Conservation (phyloP, 2,329 filamentous ascomycete species). For the Bipolaris bicolor region DNA sequence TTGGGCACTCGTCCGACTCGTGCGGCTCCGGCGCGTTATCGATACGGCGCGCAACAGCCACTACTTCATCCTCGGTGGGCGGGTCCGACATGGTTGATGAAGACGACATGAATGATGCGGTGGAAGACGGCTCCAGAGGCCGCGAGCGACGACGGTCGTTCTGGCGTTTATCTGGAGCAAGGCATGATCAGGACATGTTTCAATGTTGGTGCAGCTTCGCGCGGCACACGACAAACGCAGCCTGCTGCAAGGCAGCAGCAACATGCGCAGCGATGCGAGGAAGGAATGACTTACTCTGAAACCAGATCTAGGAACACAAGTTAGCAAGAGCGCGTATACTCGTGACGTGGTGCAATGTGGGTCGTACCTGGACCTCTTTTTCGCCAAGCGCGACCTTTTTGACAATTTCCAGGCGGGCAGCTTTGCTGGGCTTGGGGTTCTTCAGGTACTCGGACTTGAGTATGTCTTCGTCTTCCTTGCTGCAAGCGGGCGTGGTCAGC, state of each 20-base stretch:
- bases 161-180: conserved; percentile 67
- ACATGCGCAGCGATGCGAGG: not conserved
- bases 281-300: conserved; percentile 62
- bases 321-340: conserved; percentile 42
- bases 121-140: conserved; percentile 61
- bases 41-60: conserved; percentile 23
- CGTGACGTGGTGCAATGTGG: conserved; percentile 34
- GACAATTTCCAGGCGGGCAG: conserved; percentile 82
- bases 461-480: conserved; percentile 79
- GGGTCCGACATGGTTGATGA: conserved; percentile 48
- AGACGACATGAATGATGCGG: conserved; percentile 44
- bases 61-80: conserved; percentile 38
- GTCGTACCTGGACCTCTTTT: conserved; percentile 91
- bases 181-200: conserved; percentile 15
- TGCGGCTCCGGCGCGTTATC: conserved; percentile 28
- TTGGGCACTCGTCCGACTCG: conserved; percentile 24
- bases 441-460: conserved; percentile 83
- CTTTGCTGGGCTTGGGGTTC: conserved; percentile 92
- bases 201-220: not conserved
- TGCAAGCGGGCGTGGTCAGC: conserved; percentile 39
- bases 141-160: conserved; percentile 89
- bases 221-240: not conserved
- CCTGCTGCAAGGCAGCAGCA: not conserved
- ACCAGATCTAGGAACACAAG: conserved; percentile 77
- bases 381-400: conserved; percentile 86